phyloP scores from a whole-genome alignment of 805 yeast species.

The Suhomyces kilbournensis region DNA sequence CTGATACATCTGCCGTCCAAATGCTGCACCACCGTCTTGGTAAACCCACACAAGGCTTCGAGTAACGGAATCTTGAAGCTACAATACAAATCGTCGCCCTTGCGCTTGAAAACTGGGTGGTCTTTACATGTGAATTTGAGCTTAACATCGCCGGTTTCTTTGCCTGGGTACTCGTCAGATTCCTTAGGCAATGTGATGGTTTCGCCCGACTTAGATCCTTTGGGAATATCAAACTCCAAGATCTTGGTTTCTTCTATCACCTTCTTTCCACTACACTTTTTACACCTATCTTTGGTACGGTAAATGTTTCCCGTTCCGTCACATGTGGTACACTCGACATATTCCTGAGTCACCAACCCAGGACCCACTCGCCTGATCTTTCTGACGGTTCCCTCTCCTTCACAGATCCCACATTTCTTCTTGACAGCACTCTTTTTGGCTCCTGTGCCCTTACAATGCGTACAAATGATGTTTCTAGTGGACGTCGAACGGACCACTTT shows the following conservation, averaged over 20 bases:
- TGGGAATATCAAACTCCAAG: conserved; percentile 71
- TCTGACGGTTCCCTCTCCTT: conserved; percentile 65
- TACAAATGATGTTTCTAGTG: conserved; percentile 70
- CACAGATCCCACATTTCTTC: conserved; percentile 61
- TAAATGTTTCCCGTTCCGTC: conserved; percentile 63
- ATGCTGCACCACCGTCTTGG: conserved; percentile 61
- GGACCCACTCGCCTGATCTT: conserved; percentile 66
- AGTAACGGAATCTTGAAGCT: conserved; percentile 59
- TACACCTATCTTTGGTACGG: conserved; percentile 70
- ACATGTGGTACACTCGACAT: conserved; percentile 64
- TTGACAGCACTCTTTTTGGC: conserved; percentile 57
- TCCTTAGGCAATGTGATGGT: conserved; percentile 58
- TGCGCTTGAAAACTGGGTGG: conserved; percentile 51
- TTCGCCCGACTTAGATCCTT: conserved; percentile 68
- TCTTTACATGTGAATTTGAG: conserved; percentile 53
- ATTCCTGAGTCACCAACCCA: conserved; percentile 67
- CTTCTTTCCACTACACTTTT: conserved; percentile 66
- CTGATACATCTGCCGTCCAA: conserved; percentile 76
- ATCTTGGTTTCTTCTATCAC: conserved; percentile 63
- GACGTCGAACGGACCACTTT: conserved; percentile 72
- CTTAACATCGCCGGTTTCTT: conserved; percentile 73
- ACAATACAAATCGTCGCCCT: conserved; percentile 63
- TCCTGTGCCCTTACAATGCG: conserved; percentile 73
- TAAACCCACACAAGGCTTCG: conserved; percentile 85
- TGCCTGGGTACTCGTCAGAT: conserved; percentile 76